Evolutionary conservation across 2,329 filamentous ascomycete genomes (phyloP), one percentile per base, ranked within the genome.

Genomic region (Didymella lethalis): DNA sequence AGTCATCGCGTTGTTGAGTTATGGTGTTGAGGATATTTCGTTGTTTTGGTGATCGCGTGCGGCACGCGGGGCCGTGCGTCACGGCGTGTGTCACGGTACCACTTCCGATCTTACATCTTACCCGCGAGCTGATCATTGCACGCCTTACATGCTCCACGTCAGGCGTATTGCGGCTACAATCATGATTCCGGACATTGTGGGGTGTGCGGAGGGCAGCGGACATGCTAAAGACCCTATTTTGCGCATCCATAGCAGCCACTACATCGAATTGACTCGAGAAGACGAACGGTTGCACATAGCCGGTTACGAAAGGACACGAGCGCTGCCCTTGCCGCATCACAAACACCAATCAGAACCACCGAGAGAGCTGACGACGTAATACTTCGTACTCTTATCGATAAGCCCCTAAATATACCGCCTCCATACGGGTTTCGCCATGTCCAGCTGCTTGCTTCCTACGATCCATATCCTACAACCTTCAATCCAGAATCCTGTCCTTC

Each of bases 111-210:
- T 46, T 16, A 34, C 32, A 59, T 32, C 55, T 45, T 49, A 58
- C 40, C 46, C 44, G 48, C 44, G 6, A 38, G 25, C 16, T 41
- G 44, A 45, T 57, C 48, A 25, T 43, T 43, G 29, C 14, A 25
- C 29, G 18, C 46, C 32, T 23, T 34, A 44, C 18, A 47, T 49
- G 38, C 38, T 29, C 45, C 40, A 54, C 56, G 32, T 53, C 55
- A 53, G 50, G 45, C 40, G 38, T 31, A 20, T 26, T 14, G 26
- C 49, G 26, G 45, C 38, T 48, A 16, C 34, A 12, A 49, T 40
- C 7, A 45, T 54, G 40, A 25, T 59, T 4, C 50, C 56, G 56
- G 49, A 54, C 50, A 54, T 46, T 50, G 48, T 48, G 54, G 54
- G 54, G 54, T 47, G n/a, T 7, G 31, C 32, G 23, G 40, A 46